Percentiles rank a stretch among this genome's conserved stretches.
phyloP scores from a whole-genome alignment of 345 rosid species.

The Erysimum cheiranthoides region DNA sequence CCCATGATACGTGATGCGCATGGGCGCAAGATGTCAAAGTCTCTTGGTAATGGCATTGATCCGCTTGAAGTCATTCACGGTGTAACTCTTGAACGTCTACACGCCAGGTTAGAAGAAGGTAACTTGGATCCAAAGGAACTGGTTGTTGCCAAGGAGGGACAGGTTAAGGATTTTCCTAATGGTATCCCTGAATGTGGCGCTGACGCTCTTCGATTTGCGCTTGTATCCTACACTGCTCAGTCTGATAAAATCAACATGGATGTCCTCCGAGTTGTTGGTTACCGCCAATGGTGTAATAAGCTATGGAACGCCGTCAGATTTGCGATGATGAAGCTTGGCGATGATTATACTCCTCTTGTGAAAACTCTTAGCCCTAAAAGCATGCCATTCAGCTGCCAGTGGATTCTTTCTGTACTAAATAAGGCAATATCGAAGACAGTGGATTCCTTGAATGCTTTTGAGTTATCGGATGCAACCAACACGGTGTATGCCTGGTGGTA shows the following conservation, averaged over 20 bases:
- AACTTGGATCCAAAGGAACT: slow-evolving; percentile 69
- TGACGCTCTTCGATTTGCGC: slow-evolving; percentile 90
- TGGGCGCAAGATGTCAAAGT: slow-evolving; percentile 88
- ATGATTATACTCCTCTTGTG: too few relatives aligned
- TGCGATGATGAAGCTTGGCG: too few relatives aligned
- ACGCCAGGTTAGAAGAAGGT: slow-evolving; percentile 72
- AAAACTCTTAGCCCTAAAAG: too few relatives aligned
- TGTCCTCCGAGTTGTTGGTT: slow-evolving; percentile 45
- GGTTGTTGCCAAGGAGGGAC: slow-evolving; percentile 67
- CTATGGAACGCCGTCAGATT: too few relatives aligned
- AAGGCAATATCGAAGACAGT: slow-evolving; percentile 65
- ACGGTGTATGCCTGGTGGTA: slow-evolving; percentile 87
- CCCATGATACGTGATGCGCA: slow-evolving; percentile 94
- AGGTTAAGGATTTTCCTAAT: slow-evolving; percentile 70
- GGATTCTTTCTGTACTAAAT: slow-evolving; percentile 50
- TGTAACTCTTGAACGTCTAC: slow-evolving; percentile 68
- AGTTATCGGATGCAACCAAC: slow-evolving; percentile 72
- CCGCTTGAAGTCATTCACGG: slow-evolving; percentile 89
- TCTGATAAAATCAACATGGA: slow-evolving; percentile 89
- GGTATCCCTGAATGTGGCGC: slow-evolving; percentile 95
- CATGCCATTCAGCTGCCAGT: too few relatives aligned
- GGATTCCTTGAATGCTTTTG: slow-evolving; percentile 58
- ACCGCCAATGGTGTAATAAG: too few relatives aligned
- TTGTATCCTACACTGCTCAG: slow-evolving; percentile 84
- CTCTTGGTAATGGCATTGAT: slow-evolving; percentile 81